Evolutionary conservation across 139 green algal genomes (phyloP).

Genomic region (Astrephomene gubernaculifera): DNA sequence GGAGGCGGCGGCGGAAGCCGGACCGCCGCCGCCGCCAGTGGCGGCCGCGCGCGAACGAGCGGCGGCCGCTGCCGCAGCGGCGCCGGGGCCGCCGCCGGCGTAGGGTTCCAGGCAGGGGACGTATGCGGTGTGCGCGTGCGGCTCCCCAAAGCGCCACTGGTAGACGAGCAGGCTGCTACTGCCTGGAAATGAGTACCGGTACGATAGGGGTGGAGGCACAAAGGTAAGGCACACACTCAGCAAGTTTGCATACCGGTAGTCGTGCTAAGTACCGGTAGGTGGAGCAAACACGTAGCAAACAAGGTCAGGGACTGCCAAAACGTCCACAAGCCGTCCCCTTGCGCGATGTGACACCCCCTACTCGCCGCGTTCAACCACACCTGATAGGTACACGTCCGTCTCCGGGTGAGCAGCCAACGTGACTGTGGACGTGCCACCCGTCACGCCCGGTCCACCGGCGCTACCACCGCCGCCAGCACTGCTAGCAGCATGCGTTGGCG

Average conservation of each 20-base stretch:
- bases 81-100: constrained; percentile 5
- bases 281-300: no score
- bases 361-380: background rate
- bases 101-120: constrained; percentile 33
- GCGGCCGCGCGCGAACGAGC: background rate
- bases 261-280: no score
- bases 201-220: background rate
- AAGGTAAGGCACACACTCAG: no score
- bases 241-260: no score
- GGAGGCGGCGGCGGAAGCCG: background rate
- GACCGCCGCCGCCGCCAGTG: background rate
- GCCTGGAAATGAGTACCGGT: background rate
- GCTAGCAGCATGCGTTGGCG: background rate
- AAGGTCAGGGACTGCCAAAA: no score
- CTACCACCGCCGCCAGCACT: background rate
- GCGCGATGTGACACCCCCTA: no score
- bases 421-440: background rate
- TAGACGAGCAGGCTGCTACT: constrained; percentile 1
- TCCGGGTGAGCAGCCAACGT: constrained; percentile 45
- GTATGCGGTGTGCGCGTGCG: background rate
- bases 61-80: background rate
- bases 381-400: constrained; percentile 29
- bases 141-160: constrained; percentile 37
- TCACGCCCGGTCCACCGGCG: background rate
- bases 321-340: no score